Base-by-base conservation (phyloP, 345 rosid genomes). In the Jatropha curcas region DNA sequence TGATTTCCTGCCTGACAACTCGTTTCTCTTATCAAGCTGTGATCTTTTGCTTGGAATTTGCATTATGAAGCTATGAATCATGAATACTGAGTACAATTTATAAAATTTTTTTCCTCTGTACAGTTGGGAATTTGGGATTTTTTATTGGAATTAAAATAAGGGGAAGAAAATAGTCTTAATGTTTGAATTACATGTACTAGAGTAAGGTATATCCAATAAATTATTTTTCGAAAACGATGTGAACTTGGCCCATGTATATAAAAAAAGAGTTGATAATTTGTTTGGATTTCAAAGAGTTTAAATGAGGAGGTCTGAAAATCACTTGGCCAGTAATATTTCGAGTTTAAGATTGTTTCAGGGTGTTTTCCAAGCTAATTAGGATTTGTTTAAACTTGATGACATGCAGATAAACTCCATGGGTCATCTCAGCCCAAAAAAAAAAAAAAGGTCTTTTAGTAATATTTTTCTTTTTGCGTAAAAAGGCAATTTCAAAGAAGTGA, bases 1-100 rank as follows among this genome's bases (percentile, higher is more conserved):
- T 60, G 64, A 14, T 55, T 55, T 22, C 59, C 20, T 55, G 31
- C 30, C 59, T 55, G 4, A 24, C 2, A 5, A 31, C 41, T 60
- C 17, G 34, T 63, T 39, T 63, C n/a, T 37, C 34, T 45, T 45
- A 46, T 65, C 55, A 65, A 64, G 22, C 68, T 43, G 24, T 16
- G 27, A 11, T 33, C 16, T 46, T 61, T 46, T 35, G 46, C 28
- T 61, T 61, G 24, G 25, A 19, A 19, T 25, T 27, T 12, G 20
- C n/a, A n/a, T n/a, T n/a, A n/a, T n/a, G n/a, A n/a, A n/a, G n/a
- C n/a, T n/a, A n/a, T n/a, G n/a, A 41, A 41, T 41, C 45, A 41
- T 48, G 52, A 17, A 1, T 17, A 48, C 0, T 2, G n/a, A 0
- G n/a, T n/a, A n/a, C n/a, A n/a, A n/a, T n/a, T n/a, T n/a, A n/a